A percentile compares a stretch with the other conserved stretches of the same genome.
These are phyloP conservation scores for Tetragonia tetragonoides DNA, from an alignment of 148 eudicot species.

Conservation along the genomic window DNA sequence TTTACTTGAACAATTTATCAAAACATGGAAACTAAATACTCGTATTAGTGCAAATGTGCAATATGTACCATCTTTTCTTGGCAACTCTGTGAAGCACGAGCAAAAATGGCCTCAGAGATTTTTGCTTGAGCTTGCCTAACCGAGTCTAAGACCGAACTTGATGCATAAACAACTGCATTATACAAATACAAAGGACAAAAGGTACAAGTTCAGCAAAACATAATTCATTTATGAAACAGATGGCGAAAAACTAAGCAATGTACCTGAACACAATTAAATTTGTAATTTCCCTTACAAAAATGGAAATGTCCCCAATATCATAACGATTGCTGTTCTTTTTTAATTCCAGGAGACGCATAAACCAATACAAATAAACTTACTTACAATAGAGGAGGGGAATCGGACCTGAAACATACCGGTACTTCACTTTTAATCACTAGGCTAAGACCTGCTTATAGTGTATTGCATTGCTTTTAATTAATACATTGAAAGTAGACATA, in stretches of 20 bases:
- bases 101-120: constrained; percentile 35
- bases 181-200: background rate
- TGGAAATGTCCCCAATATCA: background rate
- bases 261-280: too few species aligned
- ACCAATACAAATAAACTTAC: background rate
- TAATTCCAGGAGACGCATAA: too few species aligned
- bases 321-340: background rate
- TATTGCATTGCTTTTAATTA: too few species aligned
- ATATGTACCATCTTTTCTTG: constrained; percentile 31
- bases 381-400: background rate
- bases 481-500: too few species aligned
- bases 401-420: background rate
- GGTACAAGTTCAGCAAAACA: background rate
- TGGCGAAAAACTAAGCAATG: too few species aligned
- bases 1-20: background rate
- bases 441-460: too few species aligned
- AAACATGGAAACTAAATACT: background rate
- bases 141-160: constrained; percentile 40
- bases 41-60: too few species aligned
- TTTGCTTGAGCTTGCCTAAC: constrained; percentile 45
- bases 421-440: too few species aligned
- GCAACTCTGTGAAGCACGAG: constrained; percentile 45
- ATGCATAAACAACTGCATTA: constrained; percentile 39
- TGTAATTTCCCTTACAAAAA: background rate
- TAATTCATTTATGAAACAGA: too few species aligned